phyloP scores from a whole-genome alignment of 768 basidiomycete species.

The Serendipita sp. region DNA sequence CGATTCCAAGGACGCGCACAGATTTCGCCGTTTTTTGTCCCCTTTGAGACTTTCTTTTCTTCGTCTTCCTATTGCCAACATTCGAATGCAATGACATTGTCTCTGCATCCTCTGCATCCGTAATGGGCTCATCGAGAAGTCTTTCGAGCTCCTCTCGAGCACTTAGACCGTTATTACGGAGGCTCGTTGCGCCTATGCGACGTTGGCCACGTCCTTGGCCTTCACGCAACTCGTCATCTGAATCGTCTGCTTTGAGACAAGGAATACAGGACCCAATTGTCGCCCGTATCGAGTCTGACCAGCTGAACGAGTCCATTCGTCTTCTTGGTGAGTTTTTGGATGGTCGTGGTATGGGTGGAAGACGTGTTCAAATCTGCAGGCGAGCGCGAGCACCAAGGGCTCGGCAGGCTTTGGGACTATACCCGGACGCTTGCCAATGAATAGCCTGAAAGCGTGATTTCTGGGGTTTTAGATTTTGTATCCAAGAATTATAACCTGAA shows the following conservation, averaged over 20 bases:
- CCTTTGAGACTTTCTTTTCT: conserved; percentile 22
- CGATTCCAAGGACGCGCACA: conserved; percentile 38
- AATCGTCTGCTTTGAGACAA: conserved; percentile 26
- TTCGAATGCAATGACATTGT: conserved; percentile 54
- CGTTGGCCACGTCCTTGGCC: conserved; percentile 21
- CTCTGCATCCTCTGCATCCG: conserved; percentile 39
- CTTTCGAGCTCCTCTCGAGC: conserved; percentile 31
- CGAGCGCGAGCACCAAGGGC: not conserved
- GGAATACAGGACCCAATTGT: conserved; percentile 44
- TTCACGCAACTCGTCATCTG: conserved; percentile 24
- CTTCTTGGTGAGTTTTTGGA: not conserved
- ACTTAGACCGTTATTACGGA: conserved; percentile 17
- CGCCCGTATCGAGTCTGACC: conserved; percentile 44
- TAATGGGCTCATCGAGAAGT: conserved; percentile 29
- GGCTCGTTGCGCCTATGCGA: conserved; percentile 10
- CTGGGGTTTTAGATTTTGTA: not conserved
- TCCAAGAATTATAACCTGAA: not conserved
- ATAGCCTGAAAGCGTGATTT: too few relatives aligned
- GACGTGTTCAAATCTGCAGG: not conserved
- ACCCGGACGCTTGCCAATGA: not conserved
- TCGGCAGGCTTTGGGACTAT: not conserved
- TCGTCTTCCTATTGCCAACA: conserved; percentile 22
- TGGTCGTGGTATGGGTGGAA: not conserved
- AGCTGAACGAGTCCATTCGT: conserved; percentile 36
- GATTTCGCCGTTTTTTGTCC: conserved; percentile 24